Base-by-base conservation (phyloP, 257 asterid species). In the Fraxinus pennsylvanica region DNA sequence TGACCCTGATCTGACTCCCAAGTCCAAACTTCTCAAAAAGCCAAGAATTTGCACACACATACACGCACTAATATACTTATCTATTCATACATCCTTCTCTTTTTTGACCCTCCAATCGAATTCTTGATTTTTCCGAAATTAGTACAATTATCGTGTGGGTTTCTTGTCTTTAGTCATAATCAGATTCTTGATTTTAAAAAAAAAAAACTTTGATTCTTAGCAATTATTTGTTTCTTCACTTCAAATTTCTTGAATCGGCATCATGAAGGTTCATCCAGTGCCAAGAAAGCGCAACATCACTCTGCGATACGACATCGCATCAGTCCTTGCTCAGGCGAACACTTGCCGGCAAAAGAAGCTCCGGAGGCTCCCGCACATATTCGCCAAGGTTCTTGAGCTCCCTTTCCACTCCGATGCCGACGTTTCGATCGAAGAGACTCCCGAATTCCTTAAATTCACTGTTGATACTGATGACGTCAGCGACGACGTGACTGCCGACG, bases 231-330 rank as follows among this genome's bases (percentile, higher is more conserved):
- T 15, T 4, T 29, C 6, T 15, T 39, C 71, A 54, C 27, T 54
- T 54, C 65, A 54, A 5, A 13, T 66, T 66, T 66, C n/a, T 78
- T 47, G 32, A 33, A 36, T 21, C 13, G 5, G 14, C 29, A 21
- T 72, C 77, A 92, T 90, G 97, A 92, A 90, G 84, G 90, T 92
- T 50, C 94, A 92, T 63, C 97, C 97, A 25, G 67, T 71, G 68
- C 87, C 92, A 0, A 80, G 84, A 63, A 82, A 77, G 57, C 79
- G 88, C 61, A 89, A 88, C 89, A 82, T 87, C 82, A 78, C 90
- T 4, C 79, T 88, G 3, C 92, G 86, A 10, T 90, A 85, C 91
- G 91, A 89, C 90, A 74, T 90, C 84, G 89, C 80, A 9, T 81
- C 92, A 17, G 54, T 85, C 27, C 74, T 89, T 33, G 81, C 93